Evolutionary conservation across 257 asterid genomes (phyloP), one percentile per base, ranked within the genome.

Genomic region (Solanum chiquidenum): DNA sequence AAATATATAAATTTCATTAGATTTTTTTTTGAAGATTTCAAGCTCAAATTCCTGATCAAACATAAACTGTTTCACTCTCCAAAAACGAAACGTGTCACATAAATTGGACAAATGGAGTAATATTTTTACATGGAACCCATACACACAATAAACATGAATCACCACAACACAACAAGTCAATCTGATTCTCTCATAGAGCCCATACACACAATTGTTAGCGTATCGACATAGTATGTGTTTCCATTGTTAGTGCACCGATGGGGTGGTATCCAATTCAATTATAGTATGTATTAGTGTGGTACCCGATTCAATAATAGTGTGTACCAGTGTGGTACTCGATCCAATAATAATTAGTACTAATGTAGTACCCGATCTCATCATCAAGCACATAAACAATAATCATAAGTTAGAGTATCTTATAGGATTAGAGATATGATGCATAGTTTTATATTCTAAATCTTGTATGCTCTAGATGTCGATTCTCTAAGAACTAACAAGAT

Each of bases 11-110:
- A 55, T 55, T 55, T 55, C 11, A 55, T 18, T 55, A 52, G 0
- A 29, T 6, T 52, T 49, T 49, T 52, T 55, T 20, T 18, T 6
- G 4, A 55, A 55, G 12, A 55, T 7, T 55, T 20, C 12, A 20
- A 0, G 66, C 11, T 0, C 11, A 55, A 18, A 2, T 55, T 55
- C 0, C 1, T 11, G 1, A 2, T 55, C 2, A 55, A 55, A 55
- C 2, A 20, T 55, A 55, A 55, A 55, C 0, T 20, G 2, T 55
- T 55, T 55, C 10, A 55, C n/a, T 55, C 66, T 55, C n/a, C 10
- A 55, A 18, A 55, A 20, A 55, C 0, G 10, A 20, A 55, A 55
- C 3, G 25, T 55, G 4, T 20, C 12, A 55, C 1, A 20, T 55
- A 55, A 20, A 55, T 7, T 55, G n/a, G 0, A 2, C 64, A 18